Conservation (phyloP, 441 rosid species). For the Arabidopsis lyrata region DNA sequence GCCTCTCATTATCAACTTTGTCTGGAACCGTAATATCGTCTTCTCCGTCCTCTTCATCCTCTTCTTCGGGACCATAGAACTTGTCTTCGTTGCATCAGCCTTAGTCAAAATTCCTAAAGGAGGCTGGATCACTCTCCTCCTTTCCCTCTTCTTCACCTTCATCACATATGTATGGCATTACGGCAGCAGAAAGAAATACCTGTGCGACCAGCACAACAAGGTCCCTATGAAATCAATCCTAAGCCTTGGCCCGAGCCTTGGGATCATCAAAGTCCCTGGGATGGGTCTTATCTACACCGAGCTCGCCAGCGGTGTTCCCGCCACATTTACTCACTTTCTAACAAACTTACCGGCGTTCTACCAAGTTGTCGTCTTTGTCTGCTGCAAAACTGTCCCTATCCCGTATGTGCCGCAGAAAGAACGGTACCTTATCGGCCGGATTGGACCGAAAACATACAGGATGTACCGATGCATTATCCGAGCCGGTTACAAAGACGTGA, state of each 20-base stretch:
- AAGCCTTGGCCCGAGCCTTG: conserved; percentile 83
- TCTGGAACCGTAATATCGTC: conserved; percentile 61
- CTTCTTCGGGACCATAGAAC: conserved; percentile 73
- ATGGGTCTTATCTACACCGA: conserved; percentile 89
- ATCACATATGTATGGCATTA: conserved; percentile 86
- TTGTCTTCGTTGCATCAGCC: conserved; percentile 65
- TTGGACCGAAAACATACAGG: conserved; percentile 90
- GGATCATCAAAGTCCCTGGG: conserved; percentile 86
- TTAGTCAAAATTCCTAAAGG: conserved; percentile 67
- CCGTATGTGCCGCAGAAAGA: conserved; percentile 85
- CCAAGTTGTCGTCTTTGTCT: conserved; percentile 84
- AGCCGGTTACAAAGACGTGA: conserved; percentile 85
- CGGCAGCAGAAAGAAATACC: conserved; percentile 77
- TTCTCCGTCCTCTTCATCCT: conserved; percentile 59
- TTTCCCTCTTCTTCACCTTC: conserved; percentile 57
- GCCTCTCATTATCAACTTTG: conserved; percentile 75
- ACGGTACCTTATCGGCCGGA: conserved; percentile 81
- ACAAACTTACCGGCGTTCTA: conserved; percentile 89
- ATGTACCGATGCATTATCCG: conserved; percentile 89
- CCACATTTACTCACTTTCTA: conserved; percentile 80
- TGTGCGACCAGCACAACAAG: conserved; percentile 81
- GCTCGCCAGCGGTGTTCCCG: conserved; percentile 79
- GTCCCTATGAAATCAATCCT: conserved; percentile 81
- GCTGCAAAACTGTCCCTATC: conserved; percentile 80
- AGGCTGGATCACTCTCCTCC: conserved; percentile 78